Percentiles rank a stretch among this genome's conserved stretches.
Evolutionary conservation across 495 filamentous ascomycete genomes (phyloP).

Genomic region (Platismatia glauca): DNA sequence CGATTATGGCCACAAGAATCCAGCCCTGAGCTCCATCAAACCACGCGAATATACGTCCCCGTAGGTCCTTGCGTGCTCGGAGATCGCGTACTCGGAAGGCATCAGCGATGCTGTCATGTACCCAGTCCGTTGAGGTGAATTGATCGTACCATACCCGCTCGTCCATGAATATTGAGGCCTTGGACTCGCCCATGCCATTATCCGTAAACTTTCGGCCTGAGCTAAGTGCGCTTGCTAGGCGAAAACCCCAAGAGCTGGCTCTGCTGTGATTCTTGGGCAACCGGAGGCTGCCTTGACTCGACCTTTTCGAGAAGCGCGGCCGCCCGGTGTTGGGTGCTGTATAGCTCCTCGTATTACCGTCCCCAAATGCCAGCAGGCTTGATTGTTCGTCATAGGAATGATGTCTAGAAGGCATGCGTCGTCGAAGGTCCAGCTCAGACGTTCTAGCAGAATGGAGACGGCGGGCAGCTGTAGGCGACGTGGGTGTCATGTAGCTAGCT

Average conservation of each 20-base stretch:
- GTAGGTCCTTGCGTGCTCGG: slow-evolving; percentile 70
- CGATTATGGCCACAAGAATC: slow-evolving; percentile 86
- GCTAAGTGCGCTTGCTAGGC: slow-evolving; percentile 40
- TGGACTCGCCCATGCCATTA: slow-evolving; percentile 44
- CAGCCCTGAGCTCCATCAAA: slow-evolving; percentile 91
- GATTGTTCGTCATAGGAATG: slow-evolving; percentile 24
- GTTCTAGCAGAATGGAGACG: slow-evolving; percentile 23
- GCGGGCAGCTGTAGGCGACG: slow-evolving; percentile 18
- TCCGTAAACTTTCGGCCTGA: slow-evolving; percentile 33
- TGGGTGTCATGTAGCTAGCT: slow-evolving; percentile 11
- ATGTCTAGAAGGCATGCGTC: slow-evolving; percentile 22
- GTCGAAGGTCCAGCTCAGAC: slow-evolving; percentile 25
- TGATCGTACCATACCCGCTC: slow-evolving; percentile 98
- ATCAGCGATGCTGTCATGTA: slow-evolving; percentile 94
- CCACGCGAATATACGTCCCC: slow-evolving; percentile 64
- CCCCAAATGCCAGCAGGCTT: slow-evolving; percentile 21
- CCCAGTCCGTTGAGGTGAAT: slow-evolving; percentile 98
- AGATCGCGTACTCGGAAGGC: slow-evolving; percentile 78
- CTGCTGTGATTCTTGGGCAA: slow-evolving; percentile 56
- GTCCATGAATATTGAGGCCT: slow-evolving; percentile 50
- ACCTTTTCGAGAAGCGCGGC: slow-evolving; percentile 15
- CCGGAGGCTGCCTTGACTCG: slow-evolving; percentile 35
- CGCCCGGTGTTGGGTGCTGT: slow-evolving; percentile 24
- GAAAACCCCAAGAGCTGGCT: slow-evolving; percentile 50
- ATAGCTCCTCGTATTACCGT: slow-evolving; percentile 20